A percentile compares a stretch with the other conserved stretches of the same genome.
phyloP scores from a whole-genome alignment of 2,329 filamentous ascomycete genomes.

The Xylaria sp. region DNA sequence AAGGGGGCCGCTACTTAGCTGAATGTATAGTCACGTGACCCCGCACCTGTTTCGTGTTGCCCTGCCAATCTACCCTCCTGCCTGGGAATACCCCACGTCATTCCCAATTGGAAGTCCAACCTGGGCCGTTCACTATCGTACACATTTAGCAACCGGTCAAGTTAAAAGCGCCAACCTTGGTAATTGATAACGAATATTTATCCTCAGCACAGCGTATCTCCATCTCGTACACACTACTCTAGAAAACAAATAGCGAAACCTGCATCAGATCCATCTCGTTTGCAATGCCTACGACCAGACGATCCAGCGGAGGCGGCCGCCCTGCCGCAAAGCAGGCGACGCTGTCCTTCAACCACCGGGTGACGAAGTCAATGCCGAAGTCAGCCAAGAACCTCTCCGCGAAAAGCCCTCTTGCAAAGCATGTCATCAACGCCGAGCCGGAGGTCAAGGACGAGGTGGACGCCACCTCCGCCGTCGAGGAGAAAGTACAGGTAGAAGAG shows the following conservation, averaged over 20 bases:
- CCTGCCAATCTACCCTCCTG: constrained; percentile 57
- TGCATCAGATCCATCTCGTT: not conserved
- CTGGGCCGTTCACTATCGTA: not conserved
- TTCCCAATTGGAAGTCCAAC: constrained; percentile 34
- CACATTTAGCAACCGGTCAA: constrained; percentile 3
- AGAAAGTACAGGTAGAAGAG: constrained; percentile 37
- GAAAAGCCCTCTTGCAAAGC: constrained; percentile 49
- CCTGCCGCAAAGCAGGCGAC: constrained; percentile 63
- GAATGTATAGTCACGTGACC: constrained; percentile 57
- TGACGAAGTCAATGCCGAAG: constrained; percentile 65
- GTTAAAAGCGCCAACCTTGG: constrained; percentile 1
- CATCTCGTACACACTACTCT: not conserved
- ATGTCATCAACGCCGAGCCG: constrained; percentile 41
- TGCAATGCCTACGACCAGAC: constrained; percentile 62
- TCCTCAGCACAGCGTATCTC: not conserved
- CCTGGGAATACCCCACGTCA: constrained; percentile 46
- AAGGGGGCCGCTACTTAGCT: not conserved
- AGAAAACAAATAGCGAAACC: constrained; percentile 2
- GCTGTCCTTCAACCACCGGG: constrained; percentile 67
- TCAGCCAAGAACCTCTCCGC: constrained; percentile 57
- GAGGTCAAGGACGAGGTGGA: constrained; percentile 33
- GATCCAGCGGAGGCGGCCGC: constrained; percentile 55
- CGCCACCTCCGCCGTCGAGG: constrained; percentile 37
- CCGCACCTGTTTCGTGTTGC: constrained; percentile 64
- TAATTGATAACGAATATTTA: constrained; percentile 10